Evolutionary conservation across 768 basidiomycete genomes (phyloP), one percentile per base, ranked within the genome.

Genomic region (Nidularia pulvinata): DNA sequence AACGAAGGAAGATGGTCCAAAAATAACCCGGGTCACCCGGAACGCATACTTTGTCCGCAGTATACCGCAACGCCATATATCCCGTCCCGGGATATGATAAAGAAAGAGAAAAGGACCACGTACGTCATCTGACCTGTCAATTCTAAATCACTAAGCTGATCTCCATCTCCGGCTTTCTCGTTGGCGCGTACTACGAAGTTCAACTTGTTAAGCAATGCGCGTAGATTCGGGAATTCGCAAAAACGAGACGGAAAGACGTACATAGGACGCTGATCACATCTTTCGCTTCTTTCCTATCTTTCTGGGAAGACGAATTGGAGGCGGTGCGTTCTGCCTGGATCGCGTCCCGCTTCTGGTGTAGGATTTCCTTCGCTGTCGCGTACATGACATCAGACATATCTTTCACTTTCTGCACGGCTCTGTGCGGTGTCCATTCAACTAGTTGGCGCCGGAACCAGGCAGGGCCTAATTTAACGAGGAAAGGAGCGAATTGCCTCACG

Each of bases 241-340:
- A 49, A 49, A 13, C 3, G 3, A 49, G 10, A 52, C n/a, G 53
- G 25, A 25, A 25, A 25, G 25, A 25, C 6, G 39, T 32, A 82
- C 81, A 61, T 37, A 84, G 66, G 33, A 78, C 67, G 54, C 76
- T 79, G 51, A 81, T 80, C 33, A 84, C 75, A 63, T 83, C 80
- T 53, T 76, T 82, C 60, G 61, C 69, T 49, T 37, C 58, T 50
- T 56, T 67, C 45, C 33, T 49, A 4, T 49, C 51, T 25, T 25
- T 25, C 25, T 25, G 25, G 25, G 25, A 25, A 25, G 25, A 25
- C 25, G 25, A 25, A 25, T 25, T 25, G 25, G 25, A 25, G 25
- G 25, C 25, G 4, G 25, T 25, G 25, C 4, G 25, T 14, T 49
- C 64, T 46, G 57, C 58, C 53, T 47, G 14, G 39, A 68, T 59